Conservation (phyloP, 164 flowering plant genomes). For the Annona squamosa region DNA sequence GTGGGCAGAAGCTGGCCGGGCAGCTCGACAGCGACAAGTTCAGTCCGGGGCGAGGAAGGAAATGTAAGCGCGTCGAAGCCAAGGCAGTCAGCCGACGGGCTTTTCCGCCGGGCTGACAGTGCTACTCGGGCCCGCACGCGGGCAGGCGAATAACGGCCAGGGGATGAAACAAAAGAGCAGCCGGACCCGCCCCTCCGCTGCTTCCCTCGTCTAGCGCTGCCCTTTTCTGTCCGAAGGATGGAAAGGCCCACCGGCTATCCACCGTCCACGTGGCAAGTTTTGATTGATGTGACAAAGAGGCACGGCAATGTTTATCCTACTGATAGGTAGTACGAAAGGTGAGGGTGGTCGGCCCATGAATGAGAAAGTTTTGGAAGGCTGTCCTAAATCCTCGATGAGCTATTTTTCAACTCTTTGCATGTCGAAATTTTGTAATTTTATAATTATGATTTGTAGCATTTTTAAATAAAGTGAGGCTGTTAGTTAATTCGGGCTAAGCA, state of each 20-base stretch:
- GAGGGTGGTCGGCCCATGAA: too few relatives aligned
- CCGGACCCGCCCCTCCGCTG: neutral
- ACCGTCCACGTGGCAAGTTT: neutral
- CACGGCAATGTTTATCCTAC: too few relatives aligned
- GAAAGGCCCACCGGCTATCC: neutral
- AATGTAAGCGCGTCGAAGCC: neutral
- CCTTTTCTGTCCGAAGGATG: neutral
- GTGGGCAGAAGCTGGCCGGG: neutral
- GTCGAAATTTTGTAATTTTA: too few relatives aligned
- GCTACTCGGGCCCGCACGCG: neutral
- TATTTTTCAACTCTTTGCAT: too few relatives aligned
- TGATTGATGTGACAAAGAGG: neutral
- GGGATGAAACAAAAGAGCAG: neutral
- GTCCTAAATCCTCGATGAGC: too few relatives aligned
- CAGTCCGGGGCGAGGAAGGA: neutral
- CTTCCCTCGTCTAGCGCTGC: neutral
- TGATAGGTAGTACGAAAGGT: too few relatives aligned
- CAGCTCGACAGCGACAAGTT: neutral
- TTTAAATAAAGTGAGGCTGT: too few relatives aligned
- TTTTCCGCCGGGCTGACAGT: neutral
- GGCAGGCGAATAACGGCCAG: neutral
- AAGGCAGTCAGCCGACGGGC: neutral
- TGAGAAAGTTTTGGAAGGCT: too few relatives aligned
- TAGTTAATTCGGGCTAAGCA: too few relatives aligned
- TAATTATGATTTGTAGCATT: too few relatives aligned